Percentiles rank a stretch among this genome's conserved stretches.
These are phyloP conservation scores for Guyanaporus albipodus DNA, from an alignment of 768 basidiomycete species.

Conservation along the genomic window DNA sequence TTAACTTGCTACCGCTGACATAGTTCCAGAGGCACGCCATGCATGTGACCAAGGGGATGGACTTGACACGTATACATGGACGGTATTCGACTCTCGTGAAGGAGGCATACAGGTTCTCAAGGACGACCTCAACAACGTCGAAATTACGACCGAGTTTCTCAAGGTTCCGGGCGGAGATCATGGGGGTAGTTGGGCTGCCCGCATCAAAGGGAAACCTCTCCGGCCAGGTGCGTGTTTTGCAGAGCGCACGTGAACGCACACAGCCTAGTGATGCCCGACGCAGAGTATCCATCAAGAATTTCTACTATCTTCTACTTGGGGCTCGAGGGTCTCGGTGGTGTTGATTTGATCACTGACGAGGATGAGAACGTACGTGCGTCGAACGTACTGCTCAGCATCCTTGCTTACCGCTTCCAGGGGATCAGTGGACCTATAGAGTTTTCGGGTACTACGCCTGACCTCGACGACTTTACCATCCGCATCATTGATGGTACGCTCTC, in stretches of 20 bases:
- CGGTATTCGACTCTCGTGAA: conserved; percentile 78
- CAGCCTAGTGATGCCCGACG: conserved; percentile 25
- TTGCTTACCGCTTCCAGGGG: conserved; percentile 48
- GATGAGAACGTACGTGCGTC: conserved; percentile 58
- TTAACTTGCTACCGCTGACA: not conserved
- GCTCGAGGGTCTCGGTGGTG: conserved; percentile 78
- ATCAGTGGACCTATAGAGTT: conserved; percentile 67
- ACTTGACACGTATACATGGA: conserved; percentile 81
- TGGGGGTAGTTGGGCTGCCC: conserved; percentile 86
- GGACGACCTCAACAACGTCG: conserved; percentile 79
- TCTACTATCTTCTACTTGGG: conserved; percentile 87
- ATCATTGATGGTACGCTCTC: conserved; percentile 64
- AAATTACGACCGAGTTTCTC: conserved; percentile 79
- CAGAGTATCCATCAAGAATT: conserved; percentile 52
- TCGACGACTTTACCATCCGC: conserved; percentile 80
- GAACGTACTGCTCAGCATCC: not conserved
- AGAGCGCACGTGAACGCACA: not conserved
- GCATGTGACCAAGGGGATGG: conserved; percentile 86
- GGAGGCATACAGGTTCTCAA: conserved; percentile 83
- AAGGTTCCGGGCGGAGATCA: conserved; percentile 80
- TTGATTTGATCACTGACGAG: conserved; percentile 77
- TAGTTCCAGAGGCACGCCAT: conserved; percentile 66
- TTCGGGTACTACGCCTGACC: conserved; percentile 67
- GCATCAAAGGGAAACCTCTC: conserved; percentile 80
- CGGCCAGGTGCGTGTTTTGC: conserved; percentile 42